Percentiles rank a stretch among this genome's conserved stretches.
These are phyloP conservation scores for Eleusine coracana DNA, from an alignment of 176 grass and related monocot genomes.

Conservation along the genomic window DNA sequence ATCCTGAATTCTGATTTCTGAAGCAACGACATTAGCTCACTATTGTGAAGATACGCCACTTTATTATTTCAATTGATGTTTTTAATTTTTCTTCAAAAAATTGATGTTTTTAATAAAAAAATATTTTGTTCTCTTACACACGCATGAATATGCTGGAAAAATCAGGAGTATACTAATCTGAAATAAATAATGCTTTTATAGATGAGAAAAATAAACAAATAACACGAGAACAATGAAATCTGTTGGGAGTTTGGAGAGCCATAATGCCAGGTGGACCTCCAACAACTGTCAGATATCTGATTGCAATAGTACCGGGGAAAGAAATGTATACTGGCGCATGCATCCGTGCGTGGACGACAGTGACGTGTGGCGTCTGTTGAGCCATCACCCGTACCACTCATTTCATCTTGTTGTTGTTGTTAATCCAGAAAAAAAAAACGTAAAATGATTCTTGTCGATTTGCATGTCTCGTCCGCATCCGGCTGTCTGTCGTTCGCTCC, in stretches of 20 bases:
- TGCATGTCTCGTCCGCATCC: slow-evolving; percentile 24
- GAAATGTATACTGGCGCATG: not conserved
- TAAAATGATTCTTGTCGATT: slow-evolving; percentile 35
- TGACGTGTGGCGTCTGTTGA: slow-evolving; percentile 28
- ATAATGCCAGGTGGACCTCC: slow-evolving; percentile 12
- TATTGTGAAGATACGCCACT: no score
- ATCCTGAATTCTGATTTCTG: slow-evolving; percentile 14
- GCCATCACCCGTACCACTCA: slow-evolving; percentile 26
- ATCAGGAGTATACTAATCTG: not conserved
- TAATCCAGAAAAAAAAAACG: not conserved
- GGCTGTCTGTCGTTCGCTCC: not conserved
- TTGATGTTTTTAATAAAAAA: no score
- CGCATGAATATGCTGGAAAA: no score
- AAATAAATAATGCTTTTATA: not conserved
- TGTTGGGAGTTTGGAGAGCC: not conserved
- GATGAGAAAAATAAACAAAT: not conserved
- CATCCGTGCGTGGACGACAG: slow-evolving; percentile 23
- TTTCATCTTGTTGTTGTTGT: no score
- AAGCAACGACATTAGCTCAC: not conserved
- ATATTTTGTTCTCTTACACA: not conserved
- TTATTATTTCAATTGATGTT: not conserved
- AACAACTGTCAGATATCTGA: slow-evolving; percentile 39
- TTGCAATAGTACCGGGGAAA: slow-evolving; percentile 1
- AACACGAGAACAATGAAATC: not conserved
- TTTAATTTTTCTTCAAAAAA: not conserved